Percentiles rank a stretch among this genome's conserved stretches.
These are phyloP conservation scores for Colletotrichum cordylinicola DNA, from an alignment of 2,329 filamentous ascomycete genomes.

Conservation along the genomic window DNA sequence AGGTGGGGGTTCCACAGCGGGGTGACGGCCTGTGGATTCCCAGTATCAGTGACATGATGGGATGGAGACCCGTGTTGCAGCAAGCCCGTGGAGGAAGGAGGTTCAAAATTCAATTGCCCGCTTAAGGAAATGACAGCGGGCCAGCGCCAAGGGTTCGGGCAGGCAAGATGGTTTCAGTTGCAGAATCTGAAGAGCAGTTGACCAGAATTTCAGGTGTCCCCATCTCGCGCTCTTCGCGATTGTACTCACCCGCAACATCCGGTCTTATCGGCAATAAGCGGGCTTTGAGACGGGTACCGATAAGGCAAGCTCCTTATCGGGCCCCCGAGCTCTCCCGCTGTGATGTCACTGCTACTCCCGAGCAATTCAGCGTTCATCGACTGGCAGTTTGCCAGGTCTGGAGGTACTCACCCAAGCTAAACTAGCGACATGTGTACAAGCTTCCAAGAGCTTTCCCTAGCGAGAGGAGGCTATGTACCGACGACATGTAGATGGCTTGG, in stretches of 20 bases:
- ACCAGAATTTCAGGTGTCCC: not conserved
- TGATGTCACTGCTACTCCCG: slow-evolving; percentile 1
- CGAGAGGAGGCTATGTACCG: not conserved
- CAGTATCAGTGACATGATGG: not conserved
- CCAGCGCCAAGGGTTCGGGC: not conserved
- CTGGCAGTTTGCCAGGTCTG: not conserved
- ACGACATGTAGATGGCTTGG: not conserved
- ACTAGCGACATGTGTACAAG: not conserved
- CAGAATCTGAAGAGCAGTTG: not conserved
- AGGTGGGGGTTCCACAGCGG: not conserved
- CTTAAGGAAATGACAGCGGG: not conserved
- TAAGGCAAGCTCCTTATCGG: not conserved
- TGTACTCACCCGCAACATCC: not conserved
- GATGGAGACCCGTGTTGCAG: not conserved
- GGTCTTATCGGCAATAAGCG: not conserved
- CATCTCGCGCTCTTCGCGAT: not conserved
- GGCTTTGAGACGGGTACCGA: not conserved
- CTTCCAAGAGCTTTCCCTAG: not conserved
- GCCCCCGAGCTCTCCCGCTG: not conserved
- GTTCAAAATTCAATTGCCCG: not conserved
- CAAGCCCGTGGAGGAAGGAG: not conserved
- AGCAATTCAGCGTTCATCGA: not conserved
- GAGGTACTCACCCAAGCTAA: not conserved
- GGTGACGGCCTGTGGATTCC: not conserved
- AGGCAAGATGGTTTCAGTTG: not conserved